Evolutionary conservation across 2,329 filamentous ascomycete genomes (phyloP).

Genomic region (Claviceps sp.): DNA sequence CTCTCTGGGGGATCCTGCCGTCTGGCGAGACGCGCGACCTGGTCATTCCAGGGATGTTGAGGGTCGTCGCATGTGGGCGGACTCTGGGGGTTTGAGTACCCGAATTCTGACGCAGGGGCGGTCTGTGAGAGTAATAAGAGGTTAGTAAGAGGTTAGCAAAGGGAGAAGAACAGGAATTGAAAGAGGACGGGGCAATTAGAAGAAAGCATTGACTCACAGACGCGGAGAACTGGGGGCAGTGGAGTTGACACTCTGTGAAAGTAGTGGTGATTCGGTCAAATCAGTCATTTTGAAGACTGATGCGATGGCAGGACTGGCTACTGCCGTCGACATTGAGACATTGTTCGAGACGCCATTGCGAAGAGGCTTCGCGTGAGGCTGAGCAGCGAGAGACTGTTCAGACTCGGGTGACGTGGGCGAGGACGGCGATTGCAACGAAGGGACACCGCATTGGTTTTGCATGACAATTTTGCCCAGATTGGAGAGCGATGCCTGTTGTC

Average conservation of each 20-base stretch:
- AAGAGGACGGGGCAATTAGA: neutral
- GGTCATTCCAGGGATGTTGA: constrained; percentile 94
- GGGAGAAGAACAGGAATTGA: neutral
- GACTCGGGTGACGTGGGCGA: constrained; percentile 18
- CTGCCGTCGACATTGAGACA: constrained; percentile 11
- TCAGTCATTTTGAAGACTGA: constrained; percentile 29
- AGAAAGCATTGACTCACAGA: constrained; percentile 30
- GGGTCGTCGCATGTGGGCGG: constrained; percentile 75
- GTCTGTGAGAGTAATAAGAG: constrained; percentile 28
- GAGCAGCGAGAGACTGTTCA: constrained; percentile 20
- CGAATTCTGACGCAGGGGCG: constrained; percentile 58
- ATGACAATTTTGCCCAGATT: constrained; percentile 31
- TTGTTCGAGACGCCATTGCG: constrained; percentile 17
- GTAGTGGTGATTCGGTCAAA: constrained; percentile 39
- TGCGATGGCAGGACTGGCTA: constrained; percentile 24
- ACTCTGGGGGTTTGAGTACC: constrained; percentile 65
- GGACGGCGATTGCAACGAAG: constrained; percentile 14
- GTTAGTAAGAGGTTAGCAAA: neutral
- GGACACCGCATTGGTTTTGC: constrained; percentile 26
- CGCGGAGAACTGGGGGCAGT: constrained; percentile 46
- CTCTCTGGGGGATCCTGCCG: constrained; percentile 81
- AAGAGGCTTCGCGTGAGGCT: constrained; percentile 18
- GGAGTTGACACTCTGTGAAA: constrained; percentile 42
- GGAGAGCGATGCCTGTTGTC: constrained; percentile 27
- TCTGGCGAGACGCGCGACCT: constrained; percentile 92